A percentile compares a stretch with the other conserved stretches of the same genome.
These are phyloP conservation scores for Dendrobium catenatum DNA, from an alignment of 106 monocot genomes.

Conservation along the genomic window DNA sequence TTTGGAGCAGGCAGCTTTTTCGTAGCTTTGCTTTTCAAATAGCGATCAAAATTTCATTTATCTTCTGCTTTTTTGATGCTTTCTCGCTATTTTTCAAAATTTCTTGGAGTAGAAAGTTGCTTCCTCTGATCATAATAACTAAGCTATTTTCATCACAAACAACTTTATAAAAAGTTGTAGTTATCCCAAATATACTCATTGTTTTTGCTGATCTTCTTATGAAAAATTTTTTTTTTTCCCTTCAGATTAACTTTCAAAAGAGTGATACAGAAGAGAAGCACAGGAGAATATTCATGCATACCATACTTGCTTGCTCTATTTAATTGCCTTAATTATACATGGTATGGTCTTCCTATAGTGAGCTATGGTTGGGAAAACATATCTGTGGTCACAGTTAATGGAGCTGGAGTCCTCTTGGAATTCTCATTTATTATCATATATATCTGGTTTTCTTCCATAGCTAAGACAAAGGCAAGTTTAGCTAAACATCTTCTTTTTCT, in stretches of 20 bases:
- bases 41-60: no score
- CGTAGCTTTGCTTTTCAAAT: no score
- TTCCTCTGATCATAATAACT: no score
- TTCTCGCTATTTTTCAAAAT: no score
- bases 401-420: conserved; percentile 57
- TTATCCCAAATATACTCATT: no score
- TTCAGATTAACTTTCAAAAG: conserved; percentile 33
- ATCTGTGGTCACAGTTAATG: conserved; percentile 57
- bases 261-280: conserved; percentile 51
- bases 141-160: no score
- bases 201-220: background rate
- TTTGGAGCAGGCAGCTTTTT: no score
- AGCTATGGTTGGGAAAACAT: conserved; percentile 58
- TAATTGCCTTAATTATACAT: conserved; percentile 64
- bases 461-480: conserved; percentile 35
- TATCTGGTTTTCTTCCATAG: conserved; percentile 30
- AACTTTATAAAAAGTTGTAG: no score
- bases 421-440: conserved; percentile 51
- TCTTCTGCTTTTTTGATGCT: no score
- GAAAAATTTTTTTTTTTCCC: background rate
- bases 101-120: no score
- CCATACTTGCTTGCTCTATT: conserved; percentile 63
- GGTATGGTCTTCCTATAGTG: conserved; percentile 74
- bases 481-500: no score
- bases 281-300: conserved; percentile 61